Evolutionary conservation across 2,329 filamentous ascomycete species (phyloP).

Genomic region (Talaromyces sp.): DNA sequence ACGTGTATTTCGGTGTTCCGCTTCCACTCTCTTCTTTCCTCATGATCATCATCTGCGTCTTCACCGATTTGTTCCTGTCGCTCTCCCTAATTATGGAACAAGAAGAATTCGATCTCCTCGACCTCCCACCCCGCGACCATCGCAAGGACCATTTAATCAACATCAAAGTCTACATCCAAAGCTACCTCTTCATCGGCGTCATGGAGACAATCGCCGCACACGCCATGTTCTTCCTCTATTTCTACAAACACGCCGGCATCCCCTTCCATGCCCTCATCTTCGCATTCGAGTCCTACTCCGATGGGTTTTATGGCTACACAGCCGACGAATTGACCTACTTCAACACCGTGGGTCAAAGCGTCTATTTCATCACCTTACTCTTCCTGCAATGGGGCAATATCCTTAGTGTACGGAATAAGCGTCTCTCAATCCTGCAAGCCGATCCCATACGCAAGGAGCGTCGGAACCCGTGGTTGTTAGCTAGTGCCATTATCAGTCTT

Average conservation of each 20-base stretch:
- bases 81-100: conserved; percentile 55
- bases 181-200: conserved; percentile 53
- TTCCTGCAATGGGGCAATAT: conserved; percentile 56
- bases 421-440: conserved; percentile 52
- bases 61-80: conserved; percentile 54
- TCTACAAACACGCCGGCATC: conserved; percentile 49
- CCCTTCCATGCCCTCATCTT: conserved; percentile 50
- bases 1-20: conserved; percentile 56
- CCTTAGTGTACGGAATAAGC: conserved; percentile 51
- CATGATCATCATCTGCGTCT: conserved; percentile 59
- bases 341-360: conserved; percentile 50
- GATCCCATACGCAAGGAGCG: conserved; percentile 48
- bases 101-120: conserved; percentile 54
- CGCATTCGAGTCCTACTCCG: conserved; percentile 48
- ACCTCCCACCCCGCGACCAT: conserved; percentile 51
- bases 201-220: conserved; percentile 52
- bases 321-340: conserved; percentile 46
- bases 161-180: conserved; percentile 50
- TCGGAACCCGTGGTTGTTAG: conserved; percentile 51
- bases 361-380: conserved; percentile 56
- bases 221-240: conserved; percentile 55
- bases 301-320: conserved; percentile 51
- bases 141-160: conserved; percentile 54
- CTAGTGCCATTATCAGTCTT: conserved; percentile 48
- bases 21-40: conserved; percentile 52